Conservation (phyloP, 164 flowering plant species). For the Vitis vinifera region DNA sequence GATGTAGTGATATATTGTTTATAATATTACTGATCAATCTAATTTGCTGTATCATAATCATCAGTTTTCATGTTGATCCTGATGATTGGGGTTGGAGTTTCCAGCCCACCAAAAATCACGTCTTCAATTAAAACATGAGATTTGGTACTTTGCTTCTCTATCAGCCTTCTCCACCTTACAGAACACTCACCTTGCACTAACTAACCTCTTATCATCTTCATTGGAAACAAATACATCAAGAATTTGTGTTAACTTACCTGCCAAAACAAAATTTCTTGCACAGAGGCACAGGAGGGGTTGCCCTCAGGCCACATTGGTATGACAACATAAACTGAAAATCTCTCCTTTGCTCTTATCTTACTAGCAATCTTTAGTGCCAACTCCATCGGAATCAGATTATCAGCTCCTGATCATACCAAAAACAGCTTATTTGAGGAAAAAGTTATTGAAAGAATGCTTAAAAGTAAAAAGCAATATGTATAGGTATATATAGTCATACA, state of each 20-base stretch:
- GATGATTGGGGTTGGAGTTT: no score
- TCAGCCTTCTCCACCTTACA: neutral
- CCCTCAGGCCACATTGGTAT: constrained; percentile 91
- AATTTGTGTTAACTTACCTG: constrained; percentile 31
- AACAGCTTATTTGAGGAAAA: neutral
- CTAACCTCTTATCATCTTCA: neutral
- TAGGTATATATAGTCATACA: no score
- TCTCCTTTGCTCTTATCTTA: constrained; percentile 65
- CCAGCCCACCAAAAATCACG: no score
- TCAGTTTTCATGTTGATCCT: no score
- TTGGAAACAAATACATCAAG: neutral
- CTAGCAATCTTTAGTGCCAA: constrained; percentile 69
- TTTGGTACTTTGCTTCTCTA: no score
- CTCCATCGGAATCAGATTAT: constrained; percentile 70
- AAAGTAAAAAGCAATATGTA: no score
- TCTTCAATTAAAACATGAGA: no score
- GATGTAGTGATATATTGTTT: no score
- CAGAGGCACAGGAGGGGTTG: constrained; percentile 54
- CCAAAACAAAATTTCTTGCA: constrained; percentile 75
- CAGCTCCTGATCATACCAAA: constrained; percentile 45
- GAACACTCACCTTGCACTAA: neutral
- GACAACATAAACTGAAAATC: constrained; percentile 66
- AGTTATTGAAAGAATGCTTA: no score
- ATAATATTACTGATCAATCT: no score
- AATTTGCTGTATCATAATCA: no score